A percentile compares a stretch with the other conserved stretches of the same genome.
These are phyloP conservation scores for Daldinia sp. DNA, from an alignment of 2,329 filamentous ascomycete species.

Conservation along the genomic window DNA sequence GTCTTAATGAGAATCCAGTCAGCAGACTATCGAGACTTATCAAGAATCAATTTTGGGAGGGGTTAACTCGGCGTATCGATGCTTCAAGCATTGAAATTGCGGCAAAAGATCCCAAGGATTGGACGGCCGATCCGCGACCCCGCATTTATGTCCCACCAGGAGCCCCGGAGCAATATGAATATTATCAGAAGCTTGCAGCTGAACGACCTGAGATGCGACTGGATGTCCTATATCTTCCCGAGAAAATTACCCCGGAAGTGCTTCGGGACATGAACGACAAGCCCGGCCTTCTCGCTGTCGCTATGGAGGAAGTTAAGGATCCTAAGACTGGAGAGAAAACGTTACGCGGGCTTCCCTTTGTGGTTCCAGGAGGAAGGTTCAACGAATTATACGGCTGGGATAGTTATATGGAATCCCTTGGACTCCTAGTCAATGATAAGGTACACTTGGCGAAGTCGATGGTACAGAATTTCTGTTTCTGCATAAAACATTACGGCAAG, in stretches of 20 bases:
- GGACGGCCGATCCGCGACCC: slow-evolving; percentile 87
- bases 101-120: slow-evolving; percentile 91
- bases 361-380: slow-evolving; percentile 97
- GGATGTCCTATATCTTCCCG: slow-evolving; percentile 82
- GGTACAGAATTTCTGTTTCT: slow-evolving; percentile 97
- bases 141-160: slow-evolving; percentile 90
- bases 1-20: slow-evolving; percentile 94
- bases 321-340: slow-evolving; percentile 73
- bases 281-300: slow-evolving; percentile 88
- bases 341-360: slow-evolving; percentile 84
- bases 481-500: slow-evolving; percentile 97
- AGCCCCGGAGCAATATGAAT: slow-evolving; percentile 86
- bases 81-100: slow-evolving; percentile 86
- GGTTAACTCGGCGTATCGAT: slow-evolving; percentile 88
- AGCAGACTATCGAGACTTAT: slow-evolving; percentile 87
- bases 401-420: slow-evolving; percentile 97
- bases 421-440: slow-evolving; percentile 84
- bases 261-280: slow-evolving; percentile 85
- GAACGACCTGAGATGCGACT: slow-evolving; percentile 84
- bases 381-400: slow-evolving; percentile 99
- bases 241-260: slow-evolving; percentile 80
- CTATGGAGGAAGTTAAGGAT: slow-evolving; percentile 80
- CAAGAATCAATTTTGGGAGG: slow-evolving; percentile 90
- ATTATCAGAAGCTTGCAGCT: slow-evolving; percentile 82
- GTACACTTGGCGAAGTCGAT: slow-evolving; percentile 91